These are phyloP conservation scores for Penicillium malachiteum DNA, from an alignment of 495 filamentous ascomycete genomes.

Conservation along the genomic window DNA sequence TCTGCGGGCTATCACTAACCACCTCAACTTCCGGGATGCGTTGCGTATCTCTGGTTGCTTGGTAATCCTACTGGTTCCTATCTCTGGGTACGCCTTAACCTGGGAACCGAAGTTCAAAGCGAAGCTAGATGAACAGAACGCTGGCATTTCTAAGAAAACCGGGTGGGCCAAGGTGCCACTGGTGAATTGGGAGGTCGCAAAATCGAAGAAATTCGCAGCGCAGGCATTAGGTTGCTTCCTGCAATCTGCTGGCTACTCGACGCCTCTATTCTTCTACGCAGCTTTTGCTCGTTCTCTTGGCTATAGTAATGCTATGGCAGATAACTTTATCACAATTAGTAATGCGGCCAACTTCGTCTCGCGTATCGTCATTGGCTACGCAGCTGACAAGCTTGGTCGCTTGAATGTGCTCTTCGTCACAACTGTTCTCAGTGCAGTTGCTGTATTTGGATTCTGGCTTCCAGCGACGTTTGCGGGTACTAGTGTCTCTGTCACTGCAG, in stretches of 20 bases:
- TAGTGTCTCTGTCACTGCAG: conserved; percentile 17
- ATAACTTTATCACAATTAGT: conserved; percentile 52
- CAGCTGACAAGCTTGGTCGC: conserved; percentile 47
- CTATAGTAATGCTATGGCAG: conserved; percentile 33
- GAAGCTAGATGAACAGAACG: conserved; percentile 26
- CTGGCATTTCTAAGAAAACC: conserved; percentile 16
- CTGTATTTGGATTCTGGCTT: conserved; percentile 54
- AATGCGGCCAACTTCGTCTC: conserved; percentile 56
- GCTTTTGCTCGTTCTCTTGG: conserved; percentile 42
- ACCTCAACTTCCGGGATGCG: conserved; percentile 54
- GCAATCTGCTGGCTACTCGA: conserved; percentile 45
- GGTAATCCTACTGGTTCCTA: conserved; percentile 42
- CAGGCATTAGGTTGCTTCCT: conserved; percentile 41
- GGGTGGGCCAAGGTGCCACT: conserved; percentile 32
- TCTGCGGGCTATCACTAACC: conserved; percentile 47
- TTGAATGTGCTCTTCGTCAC: conserved; percentile 55
- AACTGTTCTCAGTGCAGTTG: conserved; percentile 41
- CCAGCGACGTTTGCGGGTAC: conserved; percentile 27
- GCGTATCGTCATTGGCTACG: conserved; percentile 50
- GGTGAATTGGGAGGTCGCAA: conserved; percentile 38
- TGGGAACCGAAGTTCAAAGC: conserved; percentile 46
- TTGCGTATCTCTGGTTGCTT: conserved; percentile 49
- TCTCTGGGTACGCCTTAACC: conserved; percentile 42
- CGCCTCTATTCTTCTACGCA: conserved; percentile 45
- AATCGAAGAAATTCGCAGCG: conserved; percentile 37